These are phyloP conservation scores for Pterula multifida DNA, from an alignment of 1,284 basidiomycete genomes.

Conservation along the genomic window DNA sequence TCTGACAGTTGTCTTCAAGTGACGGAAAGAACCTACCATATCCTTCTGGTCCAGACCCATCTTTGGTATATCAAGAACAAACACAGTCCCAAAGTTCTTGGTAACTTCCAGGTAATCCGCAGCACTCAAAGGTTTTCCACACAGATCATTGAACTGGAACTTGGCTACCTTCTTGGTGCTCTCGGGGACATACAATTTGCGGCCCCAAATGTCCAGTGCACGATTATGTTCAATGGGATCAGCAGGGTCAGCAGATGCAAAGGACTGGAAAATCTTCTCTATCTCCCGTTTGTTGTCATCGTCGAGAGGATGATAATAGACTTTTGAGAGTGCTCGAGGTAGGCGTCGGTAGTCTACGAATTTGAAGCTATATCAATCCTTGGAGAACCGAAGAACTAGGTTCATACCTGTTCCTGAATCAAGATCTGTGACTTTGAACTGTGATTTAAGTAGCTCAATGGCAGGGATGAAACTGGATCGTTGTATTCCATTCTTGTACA, in stretches of 20 bases:
- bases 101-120: constrained; percentile 96
- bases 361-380: constrained; percentile 9
- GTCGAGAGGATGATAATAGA: constrained; percentile 79
- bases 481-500: constrained; percentile 99
- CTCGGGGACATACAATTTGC: constrained; percentile 69
- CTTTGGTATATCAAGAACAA: constrained; percentile 80
- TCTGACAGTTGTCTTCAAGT: not conserved
- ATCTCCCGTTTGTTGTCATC: constrained; percentile 59
- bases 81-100: constrained; percentile 77
- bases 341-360: constrained; percentile 91
- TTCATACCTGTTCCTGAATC: constrained; percentile 81
- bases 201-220: constrained; percentile 80
- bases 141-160: constrained; percentile 84
- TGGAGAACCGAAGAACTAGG: constrained; percentile 15
- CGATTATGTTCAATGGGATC: constrained; percentile 55
- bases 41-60: constrained; percentile 87
- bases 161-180: constrained; percentile 72
- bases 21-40: constrained; percentile 34
- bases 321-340: constrained; percentile 81
- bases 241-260: constrained; percentile 43
- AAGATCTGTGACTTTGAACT: constrained; percentile 82
- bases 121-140: constrained; percentile 82
- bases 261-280: constrained; percentile 70
- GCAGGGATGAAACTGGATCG: constrained; percentile 93
- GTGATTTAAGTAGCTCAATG: constrained; percentile 85